Evolutionary conservation across 495 filamentous ascomycete species (phyloP).

Genomic region (Aspergillus diversus): DNA sequence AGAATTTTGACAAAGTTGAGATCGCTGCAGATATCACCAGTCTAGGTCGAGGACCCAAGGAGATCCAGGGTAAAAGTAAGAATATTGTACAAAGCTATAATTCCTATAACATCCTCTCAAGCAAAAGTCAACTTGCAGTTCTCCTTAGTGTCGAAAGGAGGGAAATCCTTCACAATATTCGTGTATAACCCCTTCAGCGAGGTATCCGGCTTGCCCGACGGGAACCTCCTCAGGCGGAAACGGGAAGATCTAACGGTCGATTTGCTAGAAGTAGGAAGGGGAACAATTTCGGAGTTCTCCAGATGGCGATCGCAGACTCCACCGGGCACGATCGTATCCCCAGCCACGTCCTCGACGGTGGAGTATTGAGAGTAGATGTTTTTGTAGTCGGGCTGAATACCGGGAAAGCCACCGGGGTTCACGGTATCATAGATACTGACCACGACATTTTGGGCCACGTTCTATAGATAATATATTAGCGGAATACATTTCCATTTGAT

Average conservation of each 20-base stretch:
- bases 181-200: slow-evolving; percentile 5
- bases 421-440: too few species aligned
- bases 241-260: not conserved
- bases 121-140: not conserved
- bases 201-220: not conserved
- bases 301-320: slow-evolving; percentile 16
- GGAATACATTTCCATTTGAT: too few species aligned
- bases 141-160: slow-evolving; percentile 9
- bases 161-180: slow-evolving; percentile 17
- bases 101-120: not conserved
- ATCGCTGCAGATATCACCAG: too few species aligned
- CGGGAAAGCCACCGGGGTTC: too few species aligned
- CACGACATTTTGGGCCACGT: too few species aligned
- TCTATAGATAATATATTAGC: too few species aligned
- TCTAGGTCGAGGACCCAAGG: too few species aligned
- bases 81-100: too few species aligned
- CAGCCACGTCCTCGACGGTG: slow-evolving; percentile 2
- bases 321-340: slow-evolving; percentile 10
- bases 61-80: too few species aligned
- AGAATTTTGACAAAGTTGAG: too few species aligned
- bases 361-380: slow-evolving; percentile 16
- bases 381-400: slow-evolving; percentile 4
- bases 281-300: slow-evolving; percentile 14
- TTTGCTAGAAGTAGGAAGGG: not conserved
- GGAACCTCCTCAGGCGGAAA: not conserved